Evolutionary conservation across 192 early-diverging fungal species (phyloP).

Genomic region (Entophlyctis luteolus): DNA sequence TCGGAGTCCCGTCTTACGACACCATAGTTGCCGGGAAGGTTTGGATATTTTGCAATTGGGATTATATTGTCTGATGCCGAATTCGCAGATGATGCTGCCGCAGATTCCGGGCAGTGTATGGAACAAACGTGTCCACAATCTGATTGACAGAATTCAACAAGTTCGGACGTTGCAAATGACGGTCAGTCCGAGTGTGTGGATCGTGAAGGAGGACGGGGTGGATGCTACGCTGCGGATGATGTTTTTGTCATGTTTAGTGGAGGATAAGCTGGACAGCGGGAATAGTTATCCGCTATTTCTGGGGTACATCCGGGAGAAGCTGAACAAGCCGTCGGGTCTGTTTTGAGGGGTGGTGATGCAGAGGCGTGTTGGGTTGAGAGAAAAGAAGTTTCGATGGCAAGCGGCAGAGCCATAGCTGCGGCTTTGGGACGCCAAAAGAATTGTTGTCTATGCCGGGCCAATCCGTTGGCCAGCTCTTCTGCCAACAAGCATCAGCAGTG

Average conservation of each 20-base stretch:
- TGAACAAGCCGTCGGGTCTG: slow-evolving; percentile 11
- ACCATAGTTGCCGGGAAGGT: slow-evolving; percentile 76
- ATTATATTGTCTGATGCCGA: neutral
- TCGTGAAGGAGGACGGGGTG: slow-evolving; percentile 92
- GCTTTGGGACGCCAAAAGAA: too few species aligned
- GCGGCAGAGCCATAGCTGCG: too few species aligned
- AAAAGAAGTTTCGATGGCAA: too few species aligned
- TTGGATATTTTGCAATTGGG: neutral
- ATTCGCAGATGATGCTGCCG: slow-evolving; percentile 61
- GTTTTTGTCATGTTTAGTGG: slow-evolving; percentile 86
- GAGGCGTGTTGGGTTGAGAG: neutral
- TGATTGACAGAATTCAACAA: slow-evolving; percentile 70
- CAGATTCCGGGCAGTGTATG: slow-evolving; percentile 60
- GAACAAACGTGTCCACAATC: slow-evolving; percentile 66
- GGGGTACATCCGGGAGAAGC: slow-evolving; percentile 18
- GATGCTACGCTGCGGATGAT: slow-evolving; percentile 74
- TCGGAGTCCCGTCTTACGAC: slow-evolving; percentile 74
- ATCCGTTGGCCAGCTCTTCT: too few species aligned
- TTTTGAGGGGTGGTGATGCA: neutral
- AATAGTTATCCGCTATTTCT: slow-evolving; percentile 55
- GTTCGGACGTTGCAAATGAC: slow-evolving; percentile 58
- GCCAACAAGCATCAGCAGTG: too few species aligned
- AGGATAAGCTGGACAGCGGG: slow-evolving; percentile 75
- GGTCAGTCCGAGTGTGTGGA: slow-evolving; percentile 69
- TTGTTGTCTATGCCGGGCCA: too few species aligned